Evolutionary conservation across 257 asterid genomes (phyloP).

Genomic region (Lycium ferocissimum): DNA sequence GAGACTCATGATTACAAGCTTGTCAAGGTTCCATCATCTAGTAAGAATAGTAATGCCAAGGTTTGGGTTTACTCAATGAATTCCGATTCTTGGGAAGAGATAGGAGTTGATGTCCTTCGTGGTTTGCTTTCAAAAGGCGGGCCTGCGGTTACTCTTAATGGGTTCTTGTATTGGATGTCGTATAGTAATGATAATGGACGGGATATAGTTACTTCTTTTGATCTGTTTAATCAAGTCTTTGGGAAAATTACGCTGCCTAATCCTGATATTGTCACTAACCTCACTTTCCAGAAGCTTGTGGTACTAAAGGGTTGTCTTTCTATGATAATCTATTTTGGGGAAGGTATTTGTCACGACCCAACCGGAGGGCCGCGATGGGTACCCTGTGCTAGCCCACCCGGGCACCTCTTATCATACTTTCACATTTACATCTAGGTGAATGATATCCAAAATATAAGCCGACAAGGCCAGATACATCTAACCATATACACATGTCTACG

Average conservation of each 20-base stretch:
- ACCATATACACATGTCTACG: too few species aligned
- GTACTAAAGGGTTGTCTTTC: conserved; percentile 16
- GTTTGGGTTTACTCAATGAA: conserved; percentile 22
- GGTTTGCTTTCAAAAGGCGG: background rate
- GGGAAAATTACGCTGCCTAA: background rate
- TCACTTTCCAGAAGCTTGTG: background rate
- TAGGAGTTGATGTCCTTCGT: background rate
- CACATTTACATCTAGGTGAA: too few species aligned
- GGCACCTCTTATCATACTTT: too few species aligned
- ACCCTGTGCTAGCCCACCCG: too few species aligned
- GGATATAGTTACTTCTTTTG: background rate
- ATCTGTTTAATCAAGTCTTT: conserved; percentile 5
- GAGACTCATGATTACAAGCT: background rate
- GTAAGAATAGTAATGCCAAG: background rate
- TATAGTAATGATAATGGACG: background rate
- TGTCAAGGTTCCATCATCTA: background rate
- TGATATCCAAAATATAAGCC: too few species aligned
- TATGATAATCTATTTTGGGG: background rate
- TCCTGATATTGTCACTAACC: too few species aligned
- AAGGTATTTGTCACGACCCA: too few species aligned
- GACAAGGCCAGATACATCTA: too few species aligned
- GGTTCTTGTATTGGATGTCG: conserved; percentile 5
- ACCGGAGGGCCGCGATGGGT: too few species aligned
- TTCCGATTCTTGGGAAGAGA: background rate
- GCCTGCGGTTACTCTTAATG: background rate